Evolutionary conservation across 345 rosid genomes (phyloP).

Genomic region (Hevea brasiliensis): DNA sequence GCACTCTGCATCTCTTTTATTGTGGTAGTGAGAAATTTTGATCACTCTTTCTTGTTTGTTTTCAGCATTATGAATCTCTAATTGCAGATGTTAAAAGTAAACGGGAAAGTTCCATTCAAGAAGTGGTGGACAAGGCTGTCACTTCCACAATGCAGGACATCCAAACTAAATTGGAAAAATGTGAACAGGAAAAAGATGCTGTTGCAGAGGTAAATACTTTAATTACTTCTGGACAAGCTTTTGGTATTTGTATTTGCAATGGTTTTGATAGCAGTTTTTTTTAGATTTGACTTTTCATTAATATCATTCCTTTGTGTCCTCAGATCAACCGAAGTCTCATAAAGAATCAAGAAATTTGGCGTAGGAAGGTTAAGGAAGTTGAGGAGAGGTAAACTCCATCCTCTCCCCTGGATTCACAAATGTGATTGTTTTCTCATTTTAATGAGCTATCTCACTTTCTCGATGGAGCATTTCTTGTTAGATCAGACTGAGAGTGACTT

Average conservation of each 20-base stretch:
- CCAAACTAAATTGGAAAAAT: slow-evolving; percentile 59
- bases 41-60: background rate
- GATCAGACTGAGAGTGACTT: too few species aligned
- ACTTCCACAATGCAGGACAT: slow-evolving; percentile 57
- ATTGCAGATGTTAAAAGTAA: slow-evolving; percentile 71
- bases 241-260: background rate
- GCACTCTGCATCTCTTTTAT: background rate
- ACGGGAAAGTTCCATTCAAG: slow-evolving; percentile 53
- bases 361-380: slow-evolving; percentile 60
- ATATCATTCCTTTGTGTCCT: background rate
- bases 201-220: slow-evolving; percentile 57
- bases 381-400: slow-evolving; percentile 62
- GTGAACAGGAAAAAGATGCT: slow-evolving; percentile 56
- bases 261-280: background rate
- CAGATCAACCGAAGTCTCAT: slow-evolving; percentile 71
- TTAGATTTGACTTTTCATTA: background rate
- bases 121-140: slow-evolving; percentile 68
- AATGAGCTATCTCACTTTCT: too few species aligned
- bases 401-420: background rate
- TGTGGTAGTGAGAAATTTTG: background rate
- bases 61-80: slow-evolving; percentile 78
- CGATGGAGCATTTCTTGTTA: too few species aligned
- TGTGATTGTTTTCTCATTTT: background rate
- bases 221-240: background rate
- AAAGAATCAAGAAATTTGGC: slow-evolving; percentile 69